phyloP scores from a whole-genome alignment of 768 basidiomycete species.

The Leccinum uliginosum region DNA sequence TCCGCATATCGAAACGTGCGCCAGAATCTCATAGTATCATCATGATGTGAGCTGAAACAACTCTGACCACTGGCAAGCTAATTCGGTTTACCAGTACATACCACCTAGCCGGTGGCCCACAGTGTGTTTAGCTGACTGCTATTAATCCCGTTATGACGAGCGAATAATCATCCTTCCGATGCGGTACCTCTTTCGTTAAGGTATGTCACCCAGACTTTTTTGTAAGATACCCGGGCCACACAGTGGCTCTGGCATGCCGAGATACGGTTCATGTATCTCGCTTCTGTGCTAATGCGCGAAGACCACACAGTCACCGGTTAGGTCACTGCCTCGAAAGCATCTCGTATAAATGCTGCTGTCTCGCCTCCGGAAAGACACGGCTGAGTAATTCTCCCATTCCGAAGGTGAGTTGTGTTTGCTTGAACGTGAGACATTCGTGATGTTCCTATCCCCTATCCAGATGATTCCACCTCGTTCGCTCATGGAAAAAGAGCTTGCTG shows the following conservation, averaged over 20 bases:
- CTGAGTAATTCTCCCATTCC: background rate
- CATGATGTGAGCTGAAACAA: background rate
- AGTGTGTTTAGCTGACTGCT: background rate
- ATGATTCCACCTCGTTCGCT: conserved; percentile 6
- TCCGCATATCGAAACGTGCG: background rate
- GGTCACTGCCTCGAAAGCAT: conserved; percentile 7
- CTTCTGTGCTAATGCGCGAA: conserved; percentile 1
- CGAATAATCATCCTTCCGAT: background rate
- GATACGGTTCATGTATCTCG: conserved; percentile 6
- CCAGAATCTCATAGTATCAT: background rate
- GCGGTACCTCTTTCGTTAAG: background rate
- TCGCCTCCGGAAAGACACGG: background rate
- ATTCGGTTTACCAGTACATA: background rate
- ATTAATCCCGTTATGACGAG: background rate
- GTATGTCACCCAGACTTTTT: background rate
- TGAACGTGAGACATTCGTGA: background rate
- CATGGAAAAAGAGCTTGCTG: conserved; percentile 13
- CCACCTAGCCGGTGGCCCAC: background rate
- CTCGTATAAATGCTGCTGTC: conserved; percentile 12
- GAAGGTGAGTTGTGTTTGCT: conserved; percentile 10
- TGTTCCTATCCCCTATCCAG: conserved; percentile 1
- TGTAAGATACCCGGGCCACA: background rate
- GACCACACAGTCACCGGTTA: background rate
- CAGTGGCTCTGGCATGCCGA: background rate
- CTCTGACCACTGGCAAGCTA: background rate